Percentiles rank a stretch among this genome's conserved stretches.
Conservation (phyloP, 1,284 basidiomycete genomes). For the Ceratobasidium sp. region DNA sequence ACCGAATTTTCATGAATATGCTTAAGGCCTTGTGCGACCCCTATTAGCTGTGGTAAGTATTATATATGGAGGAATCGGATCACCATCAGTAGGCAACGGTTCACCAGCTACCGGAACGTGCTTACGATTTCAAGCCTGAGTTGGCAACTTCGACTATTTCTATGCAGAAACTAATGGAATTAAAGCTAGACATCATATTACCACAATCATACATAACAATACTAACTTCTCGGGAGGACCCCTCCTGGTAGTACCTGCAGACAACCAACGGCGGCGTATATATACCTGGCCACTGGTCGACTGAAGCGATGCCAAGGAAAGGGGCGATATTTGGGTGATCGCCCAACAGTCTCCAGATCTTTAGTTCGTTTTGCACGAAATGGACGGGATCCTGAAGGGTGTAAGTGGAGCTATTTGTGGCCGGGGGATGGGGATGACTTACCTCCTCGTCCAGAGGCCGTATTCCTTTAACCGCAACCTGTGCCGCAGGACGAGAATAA, state of each 20-base stretch:
- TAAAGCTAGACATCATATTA: background rate
- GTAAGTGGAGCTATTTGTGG: no score
- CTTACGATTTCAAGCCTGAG: background rate
- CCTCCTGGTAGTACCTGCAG: constrained; percentile 11
- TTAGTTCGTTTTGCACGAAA: constrained; percentile 22
- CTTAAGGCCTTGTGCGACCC: background rate
- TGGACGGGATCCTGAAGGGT: no score
- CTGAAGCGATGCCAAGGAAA: constrained; percentile 8
- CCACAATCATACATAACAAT: no score
- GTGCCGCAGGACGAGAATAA: no score
- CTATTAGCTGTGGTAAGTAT: background rate
- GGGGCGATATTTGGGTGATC: constrained; percentile 19
- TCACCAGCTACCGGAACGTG: background rate
- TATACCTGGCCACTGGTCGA: background rate
- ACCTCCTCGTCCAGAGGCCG: no score
- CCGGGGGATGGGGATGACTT: no score
- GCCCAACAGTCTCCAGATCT: constrained; percentile 7
- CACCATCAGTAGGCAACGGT: background rate
- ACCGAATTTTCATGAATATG: constrained; percentile 22
- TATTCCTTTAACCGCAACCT: no score
- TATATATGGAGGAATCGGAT: background rate
- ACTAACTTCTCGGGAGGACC: background rate
- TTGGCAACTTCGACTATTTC: background rate
- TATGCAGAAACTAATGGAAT: constrained; percentile 12
- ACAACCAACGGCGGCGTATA: constrained; percentile 2